Evolutionary conservation across 495 filamentous ascomycete species (phyloP).

Genomic region (Pyrenula aspistea): DNA sequence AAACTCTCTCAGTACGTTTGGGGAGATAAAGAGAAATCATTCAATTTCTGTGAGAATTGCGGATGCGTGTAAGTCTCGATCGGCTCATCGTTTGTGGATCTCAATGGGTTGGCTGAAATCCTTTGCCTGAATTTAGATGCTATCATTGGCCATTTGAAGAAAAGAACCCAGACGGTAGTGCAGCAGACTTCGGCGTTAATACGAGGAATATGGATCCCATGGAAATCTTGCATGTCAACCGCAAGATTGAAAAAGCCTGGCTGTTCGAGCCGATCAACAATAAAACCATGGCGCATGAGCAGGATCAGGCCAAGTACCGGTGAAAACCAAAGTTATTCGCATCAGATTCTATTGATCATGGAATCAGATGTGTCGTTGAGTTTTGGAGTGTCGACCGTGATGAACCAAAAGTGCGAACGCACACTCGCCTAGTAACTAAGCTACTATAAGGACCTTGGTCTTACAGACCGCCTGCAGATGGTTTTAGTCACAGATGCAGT

Average conservation of each 20-base stretch:
- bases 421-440: no score
- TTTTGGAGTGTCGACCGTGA: no score
- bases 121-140: conserved; percentile 7
- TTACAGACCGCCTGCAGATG: no score
- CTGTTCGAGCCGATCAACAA: conserved; percentile 6
- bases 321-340: no score
- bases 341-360: no score
- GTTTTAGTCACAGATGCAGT: no score
- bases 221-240: conserved; percentile 4
- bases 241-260: conserved; percentile 5
- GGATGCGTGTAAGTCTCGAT: conserved; percentile 12
- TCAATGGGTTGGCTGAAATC: conserved; percentile 2
- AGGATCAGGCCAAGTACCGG: conserved; percentile 11
- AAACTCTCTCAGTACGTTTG: conserved; percentile 6
- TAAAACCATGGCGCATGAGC: conserved; percentile 5
- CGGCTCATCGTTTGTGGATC: conserved; percentile 5
- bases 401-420: no score
- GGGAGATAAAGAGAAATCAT: conserved; percentile 6
- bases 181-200: conserved; percentile 6
- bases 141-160: conserved; percentile 8
- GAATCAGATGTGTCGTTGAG: no score
- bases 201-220: conserved; percentile 8
- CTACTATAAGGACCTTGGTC: no score
- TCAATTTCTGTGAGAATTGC: conserved; percentile 10
- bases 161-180: conserved; percentile 6